Percentiles rank a stretch among this genome's conserved stretches.
phyloP scores from a whole-genome alignment of 1,139 yeast genomes.

The Debaryomyces udenii region DNA sequence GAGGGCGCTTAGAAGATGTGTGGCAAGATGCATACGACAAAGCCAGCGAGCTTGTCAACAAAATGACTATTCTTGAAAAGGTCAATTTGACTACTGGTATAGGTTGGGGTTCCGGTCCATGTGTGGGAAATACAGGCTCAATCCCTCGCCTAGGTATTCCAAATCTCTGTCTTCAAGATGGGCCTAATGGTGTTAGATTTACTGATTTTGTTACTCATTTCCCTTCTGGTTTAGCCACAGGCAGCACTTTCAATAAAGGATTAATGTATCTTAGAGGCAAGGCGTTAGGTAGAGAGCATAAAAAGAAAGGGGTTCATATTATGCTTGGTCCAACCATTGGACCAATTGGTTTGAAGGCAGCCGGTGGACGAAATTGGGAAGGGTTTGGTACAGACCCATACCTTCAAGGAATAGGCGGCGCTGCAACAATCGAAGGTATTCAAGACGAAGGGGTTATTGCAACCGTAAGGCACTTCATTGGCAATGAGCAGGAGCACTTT shows the following conservation, averaged over 20 bases:
- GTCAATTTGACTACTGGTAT: conserved; percentile 59
- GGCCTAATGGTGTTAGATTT: conserved; percentile 63
- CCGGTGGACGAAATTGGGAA: conserved; percentile 71
- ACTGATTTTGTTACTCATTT: conserved; percentile 60
- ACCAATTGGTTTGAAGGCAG: conserved; percentile 65
- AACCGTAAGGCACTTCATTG: conserved; percentile 56
- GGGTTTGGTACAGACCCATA: conserved; percentile 68
- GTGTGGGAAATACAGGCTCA: conserved; percentile 66
- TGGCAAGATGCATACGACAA: conserved; percentile 11
- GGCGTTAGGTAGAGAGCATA: conserved; percentile 60
- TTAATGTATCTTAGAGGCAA: conserved; percentile 56
- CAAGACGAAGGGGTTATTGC: conserved; percentile 64
- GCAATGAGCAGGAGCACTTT: conserved; percentile 67
- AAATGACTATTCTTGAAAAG: conserved; percentile 54
- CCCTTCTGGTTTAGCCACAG: conserved; percentile 64
- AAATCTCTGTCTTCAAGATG: conserved; percentile 65
- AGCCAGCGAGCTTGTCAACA: conserved; percentile 22
- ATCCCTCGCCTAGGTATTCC: conserved; percentile 60
- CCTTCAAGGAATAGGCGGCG: conserved; percentile 59
- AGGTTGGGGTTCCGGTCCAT: conserved; percentile 66
- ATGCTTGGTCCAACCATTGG: conserved; percentile 65
- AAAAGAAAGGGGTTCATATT: conserved; percentile 60
- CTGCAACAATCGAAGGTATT: conserved; percentile 56
- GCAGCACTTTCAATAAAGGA: conserved; percentile 58
- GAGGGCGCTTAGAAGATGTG: conserved; percentile 10